Percentiles rank a stretch among this genome's conserved stretches.
phyloP scores from a whole-genome alignment of 441 rosid genomes.

The Pelargonium citronellum region DNA sequence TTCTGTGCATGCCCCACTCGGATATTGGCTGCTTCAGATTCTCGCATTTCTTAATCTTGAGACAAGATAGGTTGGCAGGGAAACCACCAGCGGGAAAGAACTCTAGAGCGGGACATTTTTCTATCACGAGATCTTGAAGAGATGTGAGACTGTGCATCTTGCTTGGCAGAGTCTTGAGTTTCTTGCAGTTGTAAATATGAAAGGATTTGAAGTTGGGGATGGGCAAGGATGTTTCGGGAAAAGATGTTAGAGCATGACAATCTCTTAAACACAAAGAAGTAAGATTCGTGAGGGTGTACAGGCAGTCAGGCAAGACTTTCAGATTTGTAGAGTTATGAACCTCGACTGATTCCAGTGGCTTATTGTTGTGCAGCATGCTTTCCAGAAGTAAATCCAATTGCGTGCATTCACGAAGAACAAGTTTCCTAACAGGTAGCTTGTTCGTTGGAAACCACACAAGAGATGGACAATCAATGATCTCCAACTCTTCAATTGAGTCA shows the following conservation, averaged over 20 bases:
- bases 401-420: constrained; percentile 17
- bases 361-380: not conserved
- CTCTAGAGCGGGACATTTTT: constrained; percentile 20
- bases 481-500: constrained; percentile 7
- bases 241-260: constrained; percentile 4
- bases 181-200: constrained; percentile 2
- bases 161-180: constrained; percentile 1
- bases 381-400: constrained; percentile 22
- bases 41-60: not conserved
- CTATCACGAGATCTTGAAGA: constrained; percentile 24
- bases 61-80: constrained; percentile 17
- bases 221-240: not conserved
- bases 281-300: constrained; percentile 1
- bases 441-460: not conserved
- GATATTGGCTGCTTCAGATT: constrained; percentile 5
- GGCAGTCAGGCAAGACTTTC: constrained; percentile 5
- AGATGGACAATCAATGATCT: constrained; percentile 7
- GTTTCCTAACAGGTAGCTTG: not conserved
- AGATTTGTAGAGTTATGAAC: constrained; percentile 1
- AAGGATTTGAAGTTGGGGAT: constrained; percentile 9
- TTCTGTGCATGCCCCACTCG: constrained; percentile 13
- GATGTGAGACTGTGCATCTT: constrained; percentile 10
- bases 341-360: constrained; percentile 3
- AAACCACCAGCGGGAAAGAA: constrained; percentile 30
- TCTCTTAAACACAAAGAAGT: constrained; percentile 7